phyloP scores from a whole-genome alignment of 495 filamentous ascomycete species.

The Hypoxylon trugodes region DNA sequence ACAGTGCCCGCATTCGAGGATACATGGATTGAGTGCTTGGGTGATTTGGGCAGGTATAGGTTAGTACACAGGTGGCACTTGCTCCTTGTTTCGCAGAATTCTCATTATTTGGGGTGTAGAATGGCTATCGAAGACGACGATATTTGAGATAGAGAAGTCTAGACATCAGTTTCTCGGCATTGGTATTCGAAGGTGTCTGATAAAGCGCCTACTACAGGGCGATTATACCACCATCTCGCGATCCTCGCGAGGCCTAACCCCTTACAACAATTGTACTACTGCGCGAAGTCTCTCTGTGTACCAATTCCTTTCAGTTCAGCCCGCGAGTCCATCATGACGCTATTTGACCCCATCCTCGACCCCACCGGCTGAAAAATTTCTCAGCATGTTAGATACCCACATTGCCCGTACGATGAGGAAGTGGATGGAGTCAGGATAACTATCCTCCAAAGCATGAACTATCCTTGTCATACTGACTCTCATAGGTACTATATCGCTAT shows the following conservation, averaged over 20 bases:
- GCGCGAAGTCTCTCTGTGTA: slow-evolving; percentile 54
- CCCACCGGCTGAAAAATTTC: slow-evolving; percentile 58
- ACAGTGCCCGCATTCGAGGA: neutral
- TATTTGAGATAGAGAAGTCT: slow-evolving; percentile 71
- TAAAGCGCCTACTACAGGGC: slow-evolving; percentile 69
- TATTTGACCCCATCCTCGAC: slow-evolving; percentile 73
- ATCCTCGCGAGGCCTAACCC: slow-evolving; percentile 75
- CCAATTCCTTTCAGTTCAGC: slow-evolving; percentile 67
- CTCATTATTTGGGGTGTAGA: slow-evolving; percentile 24
- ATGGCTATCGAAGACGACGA: slow-evolving; percentile 81
- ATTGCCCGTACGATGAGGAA: slow-evolving; percentile 64
- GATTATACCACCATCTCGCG: slow-evolving; percentile 82
- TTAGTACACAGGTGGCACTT: slow-evolving; percentile 7
- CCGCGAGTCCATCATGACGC: slow-evolving; percentile 72
- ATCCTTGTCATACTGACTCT: slow-evolving; percentile 57
- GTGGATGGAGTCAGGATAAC: slow-evolving; percentile 71
- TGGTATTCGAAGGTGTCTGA: slow-evolving; percentile 84
- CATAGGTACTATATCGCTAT: slow-evolving; percentile 66
- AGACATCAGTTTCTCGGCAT: slow-evolving; percentile 73
- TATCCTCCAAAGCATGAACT: slow-evolving; percentile 60
- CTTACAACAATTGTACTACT: slow-evolving; percentile 77
- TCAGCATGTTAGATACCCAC: slow-evolving; percentile 63
- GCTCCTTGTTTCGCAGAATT: neutral
- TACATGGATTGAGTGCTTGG: neutral
- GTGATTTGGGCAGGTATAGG: slow-evolving; percentile 8